Percentiles rank a stretch among this genome's conserved stretches.
phyloP scores from a whole-genome alignment of 352 stramenopile genomes.

The Pythium volutum region DNA sequence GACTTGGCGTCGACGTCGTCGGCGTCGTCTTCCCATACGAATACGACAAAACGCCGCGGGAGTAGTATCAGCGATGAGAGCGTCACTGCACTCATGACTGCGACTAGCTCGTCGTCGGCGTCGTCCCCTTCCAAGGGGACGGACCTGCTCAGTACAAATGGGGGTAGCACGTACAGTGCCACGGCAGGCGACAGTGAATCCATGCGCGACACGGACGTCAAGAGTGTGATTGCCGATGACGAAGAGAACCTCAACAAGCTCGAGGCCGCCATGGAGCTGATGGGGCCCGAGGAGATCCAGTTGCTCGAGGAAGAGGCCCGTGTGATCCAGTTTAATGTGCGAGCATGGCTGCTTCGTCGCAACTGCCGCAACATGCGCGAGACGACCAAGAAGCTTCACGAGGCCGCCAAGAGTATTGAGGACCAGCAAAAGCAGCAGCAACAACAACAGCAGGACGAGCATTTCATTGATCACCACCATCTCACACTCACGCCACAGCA shows the following conservation, averaged over 20 bases:
- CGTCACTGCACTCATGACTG: conserved; percentile 6
- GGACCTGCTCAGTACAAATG: background rate
- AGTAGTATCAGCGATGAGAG: conserved; percentile 61
- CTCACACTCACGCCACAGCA: conserved; percentile 16
- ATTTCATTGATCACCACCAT: conserved; percentile 16
- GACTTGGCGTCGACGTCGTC: conserved; percentile 30
- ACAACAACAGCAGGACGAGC: conserved; percentile 5
- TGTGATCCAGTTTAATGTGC: conserved; percentile 85
- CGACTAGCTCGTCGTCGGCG: conserved; percentile 11
- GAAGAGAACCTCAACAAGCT: conserved; percentile 72
- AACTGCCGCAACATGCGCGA: conserved; percentile 89
- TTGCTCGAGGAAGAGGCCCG: conserved; percentile 86
- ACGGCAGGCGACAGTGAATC: conserved; percentile 32
- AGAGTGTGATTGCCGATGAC: conserved; percentile 81
- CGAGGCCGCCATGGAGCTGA: conserved; percentile 82
- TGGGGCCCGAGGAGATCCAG: conserved; percentile 79
- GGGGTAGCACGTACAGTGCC: conserved; percentile 5
- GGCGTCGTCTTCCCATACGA: conserved; percentile 18
- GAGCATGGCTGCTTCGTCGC: conserved; percentile 81
- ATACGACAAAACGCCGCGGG: conserved; percentile 34
- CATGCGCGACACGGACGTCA: conserved; percentile 70
- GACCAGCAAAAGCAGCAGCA: conserved; percentile 41
- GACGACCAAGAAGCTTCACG: conserved; percentile 77
- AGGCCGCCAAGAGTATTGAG: conserved; percentile 64
- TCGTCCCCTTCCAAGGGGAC: conserved; percentile 20